Percentiles rank a stretch among this genome's conserved stretches.
phyloP scores from a whole-genome alignment of 345 rosid genomes.

The Passiflora organensis region DNA sequence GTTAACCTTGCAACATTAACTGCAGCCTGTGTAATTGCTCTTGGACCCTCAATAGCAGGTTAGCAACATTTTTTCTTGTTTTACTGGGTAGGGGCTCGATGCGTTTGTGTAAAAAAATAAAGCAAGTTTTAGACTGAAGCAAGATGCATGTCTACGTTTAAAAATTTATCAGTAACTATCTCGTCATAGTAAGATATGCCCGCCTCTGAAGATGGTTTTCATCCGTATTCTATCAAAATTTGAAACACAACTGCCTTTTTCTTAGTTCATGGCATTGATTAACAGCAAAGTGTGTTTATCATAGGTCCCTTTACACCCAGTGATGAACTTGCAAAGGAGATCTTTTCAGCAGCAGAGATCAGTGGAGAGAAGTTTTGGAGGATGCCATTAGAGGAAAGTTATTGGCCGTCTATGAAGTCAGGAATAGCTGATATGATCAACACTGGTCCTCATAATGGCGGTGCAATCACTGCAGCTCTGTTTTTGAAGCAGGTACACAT shows the following conservation, averaged over 20 bases:
- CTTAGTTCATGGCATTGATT: no score
- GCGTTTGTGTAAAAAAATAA: no score
- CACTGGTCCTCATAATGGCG: slow-evolving; percentile 79
- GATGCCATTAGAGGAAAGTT: slow-evolving; percentile 92
- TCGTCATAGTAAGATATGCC: no score
- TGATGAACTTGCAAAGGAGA: slow-evolving; percentile 81
- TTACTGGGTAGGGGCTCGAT: no score
- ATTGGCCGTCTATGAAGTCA: slow-evolving; percentile 96
- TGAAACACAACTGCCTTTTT: no score
- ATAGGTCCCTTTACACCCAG: slow-evolving; percentile 81
- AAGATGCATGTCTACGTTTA: no score
- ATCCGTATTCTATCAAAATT: no score
- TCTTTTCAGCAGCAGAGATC: slow-evolving; percentile 55
- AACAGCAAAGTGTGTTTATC: neutral
- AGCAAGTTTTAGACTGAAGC: no score
- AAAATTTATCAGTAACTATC: no score
- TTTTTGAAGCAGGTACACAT: slow-evolving; percentile 97
- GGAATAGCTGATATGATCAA: slow-evolving; percentile 96
- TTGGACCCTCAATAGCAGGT: slow-evolving; percentile 96
- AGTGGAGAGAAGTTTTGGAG: slow-evolving; percentile 99
- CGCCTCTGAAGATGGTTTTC: no score
- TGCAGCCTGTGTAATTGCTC: slow-evolving; percentile 84
- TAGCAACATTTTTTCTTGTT: slow-evolving; percentile 1
- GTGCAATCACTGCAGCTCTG: slow-evolving; percentile 85
- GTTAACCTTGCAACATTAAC: slow-evolving; percentile 91